phyloP scores from a whole-genome alignment of 176 grass and related monocot genomes.

The Oryza coarctata region DNA sequence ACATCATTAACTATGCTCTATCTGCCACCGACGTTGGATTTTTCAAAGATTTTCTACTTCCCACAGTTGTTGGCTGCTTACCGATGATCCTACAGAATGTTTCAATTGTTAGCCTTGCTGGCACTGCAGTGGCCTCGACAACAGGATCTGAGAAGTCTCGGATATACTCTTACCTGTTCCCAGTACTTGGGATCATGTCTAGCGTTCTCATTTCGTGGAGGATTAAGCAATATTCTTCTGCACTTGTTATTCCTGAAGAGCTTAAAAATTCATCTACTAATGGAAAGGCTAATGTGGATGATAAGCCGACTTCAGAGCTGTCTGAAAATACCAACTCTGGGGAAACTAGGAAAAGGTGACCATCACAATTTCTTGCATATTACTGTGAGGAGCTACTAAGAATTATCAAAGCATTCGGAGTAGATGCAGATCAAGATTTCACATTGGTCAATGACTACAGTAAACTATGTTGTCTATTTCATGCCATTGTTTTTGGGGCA shows the following conservation, averaged over 20 bases:
- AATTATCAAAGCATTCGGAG: background rate
- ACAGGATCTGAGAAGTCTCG: slow-evolving; percentile 72
- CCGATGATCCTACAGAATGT: slow-evolving; percentile 98
- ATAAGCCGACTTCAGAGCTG: background rate
- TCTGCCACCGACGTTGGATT: slow-evolving; percentile 80
- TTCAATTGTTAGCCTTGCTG: slow-evolving; percentile 87
- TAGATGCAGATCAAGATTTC: background rate
- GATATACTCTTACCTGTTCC: slow-evolving; percentile 70
- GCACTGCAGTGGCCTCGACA: slow-evolving; percentile 66
- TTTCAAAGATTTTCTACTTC: slow-evolving; percentile 90
- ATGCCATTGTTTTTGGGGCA: slow-evolving; percentile 39
- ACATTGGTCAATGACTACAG: background rate
- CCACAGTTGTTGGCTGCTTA: slow-evolving; percentile 83
- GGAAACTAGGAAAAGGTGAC: slow-evolving; percentile 42
- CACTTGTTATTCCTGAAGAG: slow-evolving; percentile 57
- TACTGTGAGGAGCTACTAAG: background rate
- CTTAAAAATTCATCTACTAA: slow-evolving; percentile 16
- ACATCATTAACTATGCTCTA: slow-evolving; percentile 91
- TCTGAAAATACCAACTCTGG: slow-evolving; percentile 15
- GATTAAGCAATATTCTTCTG: slow-evolving; percentile 88
- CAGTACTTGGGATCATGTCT: slow-evolving; percentile 74
- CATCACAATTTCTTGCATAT: background rate
- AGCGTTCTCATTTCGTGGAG: slow-evolving; percentile 90
- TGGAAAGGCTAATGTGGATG: slow-evolving; percentile 18
- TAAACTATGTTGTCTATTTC: slow-evolving; percentile 29